Percentiles rank a stretch among this genome's conserved stretches.
Evolutionary conservation across 495 filamentous ascomycete species (phyloP).

Genomic region (Trichoderma virens): DNA sequence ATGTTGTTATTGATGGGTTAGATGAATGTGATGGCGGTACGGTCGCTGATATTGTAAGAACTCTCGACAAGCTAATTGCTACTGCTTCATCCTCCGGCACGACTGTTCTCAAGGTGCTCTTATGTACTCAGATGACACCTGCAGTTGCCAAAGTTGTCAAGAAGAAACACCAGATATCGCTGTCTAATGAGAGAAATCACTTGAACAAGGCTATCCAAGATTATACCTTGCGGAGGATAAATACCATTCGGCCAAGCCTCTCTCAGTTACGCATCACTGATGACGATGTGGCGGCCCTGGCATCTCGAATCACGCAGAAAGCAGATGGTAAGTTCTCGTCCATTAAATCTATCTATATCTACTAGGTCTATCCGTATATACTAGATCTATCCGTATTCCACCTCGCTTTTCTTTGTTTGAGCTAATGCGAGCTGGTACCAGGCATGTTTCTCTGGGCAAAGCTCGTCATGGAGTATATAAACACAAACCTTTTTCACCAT

Average conservation of each 20-base stretch:
- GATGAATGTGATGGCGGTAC: constrained; percentile 22
- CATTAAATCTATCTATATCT: too few species aligned
- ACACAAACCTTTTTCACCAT: constrained; percentile 23
- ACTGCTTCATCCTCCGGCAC: background rate
- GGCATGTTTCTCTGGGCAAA: constrained; percentile 30
- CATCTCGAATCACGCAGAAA: constrained; percentile 14
- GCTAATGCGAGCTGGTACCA: constrained; percentile 6
- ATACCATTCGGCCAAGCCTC: background rate
- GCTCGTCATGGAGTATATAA: constrained; percentile 25
- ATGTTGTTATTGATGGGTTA: constrained; percentile 24
- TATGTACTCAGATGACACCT: constrained; percentile 16
- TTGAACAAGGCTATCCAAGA: constrained; percentile 17
- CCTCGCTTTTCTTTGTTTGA: constrained; percentile 24
- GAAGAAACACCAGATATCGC: constrained; percentile 17
- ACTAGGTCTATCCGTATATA: too few species aligned
- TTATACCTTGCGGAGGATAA: constrained; percentile 9
- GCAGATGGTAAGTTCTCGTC: constrained; percentile 20
- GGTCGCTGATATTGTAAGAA: constrained; percentile 16
- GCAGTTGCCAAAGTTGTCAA: constrained; percentile 10
- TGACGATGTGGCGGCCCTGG: background rate
- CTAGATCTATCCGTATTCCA: too few species aligned
- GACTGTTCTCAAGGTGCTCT: constrained; percentile 19
- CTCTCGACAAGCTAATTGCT: constrained; percentile 17
- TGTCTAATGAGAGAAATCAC: constrained; percentile 21
- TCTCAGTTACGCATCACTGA: background rate